Evolutionary conservation across 768 basidiomycete species (phyloP).

Genomic region (Panaeolus cyanescens): DNA sequence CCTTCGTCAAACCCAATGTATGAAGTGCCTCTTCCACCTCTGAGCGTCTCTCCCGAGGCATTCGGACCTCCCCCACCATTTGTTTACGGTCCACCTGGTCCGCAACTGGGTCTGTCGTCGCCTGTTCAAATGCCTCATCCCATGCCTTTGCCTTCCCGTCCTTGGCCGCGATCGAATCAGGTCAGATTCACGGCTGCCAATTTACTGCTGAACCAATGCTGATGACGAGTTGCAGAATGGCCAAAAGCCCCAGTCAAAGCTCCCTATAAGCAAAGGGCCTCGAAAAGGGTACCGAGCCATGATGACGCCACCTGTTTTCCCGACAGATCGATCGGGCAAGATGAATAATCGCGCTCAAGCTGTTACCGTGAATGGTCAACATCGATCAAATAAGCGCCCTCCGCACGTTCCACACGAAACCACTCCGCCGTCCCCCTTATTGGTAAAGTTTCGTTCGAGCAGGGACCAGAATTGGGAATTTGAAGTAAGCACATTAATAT

Average conservation of each 20-base stretch:
- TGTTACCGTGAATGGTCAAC: background rate
- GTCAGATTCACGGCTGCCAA: background rate
- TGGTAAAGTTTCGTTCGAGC: conserved; percentile 11
- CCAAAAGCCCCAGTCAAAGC: background rate
- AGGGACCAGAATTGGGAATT: conserved; percentile 73
- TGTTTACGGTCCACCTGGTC: conserved; percentile 4
- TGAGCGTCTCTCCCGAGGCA: conserved; percentile 2
- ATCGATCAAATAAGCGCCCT: background rate
- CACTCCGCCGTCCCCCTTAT: background rate
- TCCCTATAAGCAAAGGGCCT: background rate
- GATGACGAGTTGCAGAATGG: background rate
- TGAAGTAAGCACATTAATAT: conserved; percentile 42
- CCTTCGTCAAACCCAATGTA: background rate
- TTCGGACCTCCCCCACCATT: background rate
- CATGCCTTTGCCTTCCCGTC: background rate
- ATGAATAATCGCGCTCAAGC: background rate
- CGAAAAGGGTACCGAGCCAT: background rate
- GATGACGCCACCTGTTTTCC: background rate
- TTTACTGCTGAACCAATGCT: background rate
- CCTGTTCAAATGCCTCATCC: background rate
- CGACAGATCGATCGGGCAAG: background rate
- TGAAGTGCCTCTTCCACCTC: background rate
- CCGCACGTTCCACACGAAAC: background rate
- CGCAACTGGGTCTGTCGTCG: background rate
- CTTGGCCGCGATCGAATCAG: background rate